Base-by-base conservation (phyloP, 176 grass and related monocot species). In the Bonia amplexicaulis region DNA sequence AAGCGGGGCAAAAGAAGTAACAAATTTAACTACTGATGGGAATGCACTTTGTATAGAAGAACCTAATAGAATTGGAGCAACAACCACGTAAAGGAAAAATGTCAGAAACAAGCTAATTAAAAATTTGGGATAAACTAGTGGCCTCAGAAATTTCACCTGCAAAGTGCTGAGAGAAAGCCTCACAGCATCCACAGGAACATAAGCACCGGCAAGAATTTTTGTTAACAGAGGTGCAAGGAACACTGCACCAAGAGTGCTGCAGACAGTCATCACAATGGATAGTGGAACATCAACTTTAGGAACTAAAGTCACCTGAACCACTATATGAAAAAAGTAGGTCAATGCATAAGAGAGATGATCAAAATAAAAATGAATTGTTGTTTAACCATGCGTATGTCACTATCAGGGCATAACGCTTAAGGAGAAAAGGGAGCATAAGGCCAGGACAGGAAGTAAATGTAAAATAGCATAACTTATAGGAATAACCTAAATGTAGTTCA, bases 231-330 rank as follows among this genome's bases (percentile, higher is more conserved):
- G 94, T 16, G 94, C 93, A 66, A 97, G 82, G 83, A 97, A 55
- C 52, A 93, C 89, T 68, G 94, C 91, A 60, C 71, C 62, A 17
- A 97, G 91, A 69, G 91, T 93, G 78, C 78, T 90, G 86, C 91
- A 97, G 29, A 92, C 45, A 52, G 91, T 97, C 94, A 97, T 97
- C 74, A 97, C 91, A 10, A 97, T 74, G 22, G 94, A 93, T 42
- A 97, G 60, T 27, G 87, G 78, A 80, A 97, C 89, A 73, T 97
- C 91, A 22, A 91, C 91, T 88, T 88, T 74, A 76, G 91, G 87
- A 84, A 93, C 92, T 76, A 97, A 90, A 71, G 94, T 97, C 74
- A 97, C 94, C 94, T 97, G 94, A 79, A 91, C 31, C 78, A 84
- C 87, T 86, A 96, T 1, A 82, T 33, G 26, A 68, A 84, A 73